Base-by-base conservation (phyloP, 495 filamentous ascomycete species). In the Thermothielavioides terrestris region DNA sequence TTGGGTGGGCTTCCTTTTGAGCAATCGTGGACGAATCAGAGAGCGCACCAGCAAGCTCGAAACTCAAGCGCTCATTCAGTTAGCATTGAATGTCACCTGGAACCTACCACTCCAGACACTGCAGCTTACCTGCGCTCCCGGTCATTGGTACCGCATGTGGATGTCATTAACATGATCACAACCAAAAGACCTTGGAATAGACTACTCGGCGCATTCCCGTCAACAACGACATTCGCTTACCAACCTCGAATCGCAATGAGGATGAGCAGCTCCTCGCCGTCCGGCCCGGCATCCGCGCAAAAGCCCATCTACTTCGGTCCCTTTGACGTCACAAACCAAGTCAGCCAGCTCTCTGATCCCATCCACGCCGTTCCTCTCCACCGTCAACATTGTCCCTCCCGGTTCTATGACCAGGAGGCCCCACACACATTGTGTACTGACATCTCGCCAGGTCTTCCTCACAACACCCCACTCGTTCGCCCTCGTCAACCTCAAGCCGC, bases 401-500 rank as follows among this genome's bases (percentile, higher is more conserved):
- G n/a, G n/a, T n/a, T n/a, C n/a, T n/a, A n/a, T n/a, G n/a, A n/a
- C n/a, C n/a, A n/a, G n/a, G n/a, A n/a, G n/a, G n/a, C n/a, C n/a
- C n/a, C n/a, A n/a, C n/a, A n/a, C n/a, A n/a, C n/a, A n/a, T n/a
- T n/a, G n/a, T n/a, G n/a, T n/a, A n/a, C n/a, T n/a, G n/a, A n/a
- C n/a, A n/a, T n/a, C 42, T 12, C 22, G 17, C 30, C 36, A 81
- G 85, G 85, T 94, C 72, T 98, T 98, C 77, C 77, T 92, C 69
- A 71, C 67, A 55, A 94, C 90, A 10, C 73, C 83, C 11, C 75
- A 82, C 58, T 82, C 82, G 63, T 92, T 86, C 73, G 85, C 85
- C 50, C 77, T 95, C 43, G 89, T 95, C 20, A 96, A 96, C 73
- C 79, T 96, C 59, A 95, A 95, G 67, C 92, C 92, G 11, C 79